Conservation (phyloP, 176 grass and related monocot genomes). For the Rhynchospora tenuis region DNA sequence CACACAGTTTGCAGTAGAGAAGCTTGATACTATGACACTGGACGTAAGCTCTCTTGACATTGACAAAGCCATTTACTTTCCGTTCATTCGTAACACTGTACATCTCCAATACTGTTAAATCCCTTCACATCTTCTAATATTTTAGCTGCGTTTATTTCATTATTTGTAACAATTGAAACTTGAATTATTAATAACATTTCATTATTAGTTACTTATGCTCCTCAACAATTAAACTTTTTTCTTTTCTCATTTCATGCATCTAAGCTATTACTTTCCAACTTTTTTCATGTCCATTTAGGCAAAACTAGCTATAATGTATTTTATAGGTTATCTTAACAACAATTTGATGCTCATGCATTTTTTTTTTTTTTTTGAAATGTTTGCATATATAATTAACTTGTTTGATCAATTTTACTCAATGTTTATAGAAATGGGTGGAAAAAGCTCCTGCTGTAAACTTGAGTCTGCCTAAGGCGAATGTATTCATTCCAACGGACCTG, state of each 20-base stretch:
- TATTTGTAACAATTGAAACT: neutral
- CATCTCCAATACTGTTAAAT: neutral
- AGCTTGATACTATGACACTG: slow-evolving; percentile 38
- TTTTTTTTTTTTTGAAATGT: neutral
- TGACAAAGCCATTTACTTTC: neutral
- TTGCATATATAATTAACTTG: neutral
- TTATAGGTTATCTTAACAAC: neutral
- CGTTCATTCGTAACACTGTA: neutral
- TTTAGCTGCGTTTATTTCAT: slow-evolving; percentile 7
- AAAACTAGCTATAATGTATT: neutral
- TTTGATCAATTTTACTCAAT: neutral
- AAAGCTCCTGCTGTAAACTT: slow-evolving; percentile 66
- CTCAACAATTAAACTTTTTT: neutral
- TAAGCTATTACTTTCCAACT: neutral
- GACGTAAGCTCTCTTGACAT: slow-evolving; percentile 36
- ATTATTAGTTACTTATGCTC: neutral
- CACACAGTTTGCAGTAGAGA: slow-evolving; percentile 70
- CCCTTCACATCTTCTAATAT: neutral
- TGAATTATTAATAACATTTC: slow-evolving; percentile 1
- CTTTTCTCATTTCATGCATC: neutral
- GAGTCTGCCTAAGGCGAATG: slow-evolving; percentile 80
- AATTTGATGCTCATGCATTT: slow-evolving; percentile 2
- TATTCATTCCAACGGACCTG: slow-evolving; percentile 81
- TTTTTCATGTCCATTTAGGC: neutral
- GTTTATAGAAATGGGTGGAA: slow-evolving; percentile 68